Conservation (phyloP, 1,284 basidiomycete genomes). For the Tausonia pullulans region DNA sequence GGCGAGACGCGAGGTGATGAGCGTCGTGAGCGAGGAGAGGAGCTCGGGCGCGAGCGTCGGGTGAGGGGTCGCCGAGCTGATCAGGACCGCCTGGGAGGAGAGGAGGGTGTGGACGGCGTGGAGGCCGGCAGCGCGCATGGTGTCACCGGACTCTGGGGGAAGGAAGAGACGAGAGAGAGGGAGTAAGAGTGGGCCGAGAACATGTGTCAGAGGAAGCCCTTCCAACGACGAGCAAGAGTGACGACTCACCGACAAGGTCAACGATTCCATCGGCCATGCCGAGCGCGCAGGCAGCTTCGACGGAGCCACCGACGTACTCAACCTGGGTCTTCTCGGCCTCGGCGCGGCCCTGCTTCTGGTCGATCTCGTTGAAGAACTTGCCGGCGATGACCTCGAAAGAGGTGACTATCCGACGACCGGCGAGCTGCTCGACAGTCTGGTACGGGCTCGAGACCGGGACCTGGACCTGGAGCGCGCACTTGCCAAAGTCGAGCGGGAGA, state of each 20-base stretch:
- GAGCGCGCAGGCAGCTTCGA: slow-evolving; percentile 93
- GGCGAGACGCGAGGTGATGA: slow-evolving; percentile 77
- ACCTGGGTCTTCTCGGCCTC: slow-evolving; percentile 53
- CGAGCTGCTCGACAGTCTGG: slow-evolving; percentile 63
- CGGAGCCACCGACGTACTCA: slow-evolving; percentile 93
- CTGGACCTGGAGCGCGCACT: slow-evolving; percentile 89
- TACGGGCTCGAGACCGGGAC: slow-evolving; percentile 69
- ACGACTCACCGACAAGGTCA: slow-evolving; percentile 45
- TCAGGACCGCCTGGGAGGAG: slow-evolving; percentile 83
- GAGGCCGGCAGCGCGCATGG: slow-evolving; percentile 95
- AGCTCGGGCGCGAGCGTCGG: slow-evolving; percentile 47
- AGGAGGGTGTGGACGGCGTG: slow-evolving; percentile 85
- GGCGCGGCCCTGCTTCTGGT: slow-evolving; percentile 45
- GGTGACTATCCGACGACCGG: slow-evolving; percentile 86
- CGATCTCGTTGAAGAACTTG: slow-evolving; percentile 65
- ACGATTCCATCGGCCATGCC: slow-evolving; percentile 91
- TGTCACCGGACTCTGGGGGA: slow-evolving; percentile 91
- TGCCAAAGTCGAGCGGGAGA: slow-evolving; percentile 82
- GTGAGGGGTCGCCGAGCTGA: slow-evolving; percentile 63
- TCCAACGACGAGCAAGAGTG: background rate
- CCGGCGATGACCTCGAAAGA: slow-evolving; percentile 80
- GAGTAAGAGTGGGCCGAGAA: background rate
- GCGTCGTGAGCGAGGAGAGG: slow-evolving; percentile 48
- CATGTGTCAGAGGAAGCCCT: background rate
- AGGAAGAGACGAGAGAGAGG: background rate